phyloP scores from a whole-genome alignment of 495 filamentous ascomycete species.

The Tetracladium setigerum region DNA sequence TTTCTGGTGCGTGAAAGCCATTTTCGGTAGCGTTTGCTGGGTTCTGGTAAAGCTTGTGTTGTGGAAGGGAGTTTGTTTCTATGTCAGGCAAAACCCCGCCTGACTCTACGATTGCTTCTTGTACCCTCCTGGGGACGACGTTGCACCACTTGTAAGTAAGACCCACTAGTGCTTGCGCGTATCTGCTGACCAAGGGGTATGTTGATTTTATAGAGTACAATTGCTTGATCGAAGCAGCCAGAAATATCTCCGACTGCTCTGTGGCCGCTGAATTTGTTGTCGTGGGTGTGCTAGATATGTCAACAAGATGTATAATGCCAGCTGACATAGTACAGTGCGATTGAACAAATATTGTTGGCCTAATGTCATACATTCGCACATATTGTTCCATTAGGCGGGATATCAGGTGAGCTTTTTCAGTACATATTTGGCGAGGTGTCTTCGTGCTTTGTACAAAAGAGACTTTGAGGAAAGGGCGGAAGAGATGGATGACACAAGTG shows the following conservation, averaged over 20 bases:
- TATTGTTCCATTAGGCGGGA: conserved; percentile 22
- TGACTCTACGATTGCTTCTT: conserved; percentile 2
- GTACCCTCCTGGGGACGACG: conserved; percentile 19
- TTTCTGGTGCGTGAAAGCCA: background rate
- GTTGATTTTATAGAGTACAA: conserved; percentile 20
- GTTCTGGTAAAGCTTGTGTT: background rate
- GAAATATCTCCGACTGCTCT: conserved; percentile 3
- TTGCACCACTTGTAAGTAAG: conserved; percentile 25
- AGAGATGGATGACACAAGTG: conserved; percentile 27
- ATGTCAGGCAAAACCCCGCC: background rate
- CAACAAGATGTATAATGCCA: conserved; percentile 29
- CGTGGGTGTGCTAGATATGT: conserved; percentile 16
- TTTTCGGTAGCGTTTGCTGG: background rate
- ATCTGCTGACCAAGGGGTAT: conserved; percentile 15
- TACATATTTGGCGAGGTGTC: conserved; percentile 26
- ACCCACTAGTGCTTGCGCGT: conserved; percentile 16
- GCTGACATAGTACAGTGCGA: conserved; percentile 26
- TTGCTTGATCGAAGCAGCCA: conserved; percentile 10
- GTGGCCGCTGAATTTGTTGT: conserved; percentile 14
- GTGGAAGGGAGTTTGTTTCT: background rate
- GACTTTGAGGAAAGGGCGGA: conserved; percentile 29
- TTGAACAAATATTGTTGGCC: conserved; percentile 18
- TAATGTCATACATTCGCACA: conserved; percentile 22
- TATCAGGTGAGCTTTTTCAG: conserved; percentile 21
- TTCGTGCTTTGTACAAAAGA: conserved; percentile 19